Percentiles rank a stretch among this genome's conserved stretches.
Evolutionary conservation across 371 early-diverging fungal species (phyloP).

Genomic region (Thermomucor indicae-seudaticae): DNA sequence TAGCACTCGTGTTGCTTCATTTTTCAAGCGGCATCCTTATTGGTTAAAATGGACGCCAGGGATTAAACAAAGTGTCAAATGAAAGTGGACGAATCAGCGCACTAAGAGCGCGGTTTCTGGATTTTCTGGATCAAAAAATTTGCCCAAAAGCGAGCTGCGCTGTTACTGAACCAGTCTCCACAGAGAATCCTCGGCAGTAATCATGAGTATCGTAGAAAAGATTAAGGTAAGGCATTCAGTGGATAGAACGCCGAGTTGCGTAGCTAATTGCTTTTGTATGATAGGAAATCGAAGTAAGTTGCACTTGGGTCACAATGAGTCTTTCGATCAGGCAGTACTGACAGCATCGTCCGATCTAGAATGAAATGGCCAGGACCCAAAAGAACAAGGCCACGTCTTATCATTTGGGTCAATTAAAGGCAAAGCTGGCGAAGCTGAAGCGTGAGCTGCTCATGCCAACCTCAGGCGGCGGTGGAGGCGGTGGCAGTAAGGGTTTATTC

Average conservation of each 20-base stretch:
- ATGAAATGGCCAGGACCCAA: conserved; percentile 72
- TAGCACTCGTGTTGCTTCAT: too few relatives aligned
- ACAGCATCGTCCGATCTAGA: conserved; percentile 17
- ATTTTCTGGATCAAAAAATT: too few relatives aligned
- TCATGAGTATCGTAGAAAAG: conserved; percentile 16
- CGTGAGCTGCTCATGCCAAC: conserved; percentile 92
- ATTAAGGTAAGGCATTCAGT: conserved; percentile 9
- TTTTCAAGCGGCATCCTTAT: too few relatives aligned
- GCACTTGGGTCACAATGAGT: conserved; percentile 36
- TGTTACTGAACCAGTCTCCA: too few relatives aligned
- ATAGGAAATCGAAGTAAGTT: conserved; percentile 66
- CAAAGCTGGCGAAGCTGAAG: conserved; percentile 95
- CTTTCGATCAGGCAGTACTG: neutral
- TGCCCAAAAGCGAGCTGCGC: too few relatives aligned
- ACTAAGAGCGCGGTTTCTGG: too few relatives aligned
- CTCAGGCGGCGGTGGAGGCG: conserved; percentile 77
- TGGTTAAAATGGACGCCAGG: too few relatives aligned
- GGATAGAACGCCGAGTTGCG: neutral
- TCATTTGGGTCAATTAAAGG: conserved; percentile 98
- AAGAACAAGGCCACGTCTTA: conserved; percentile 93
- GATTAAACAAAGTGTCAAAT: too few relatives aligned
- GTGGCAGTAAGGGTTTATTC: conserved; percentile 26
- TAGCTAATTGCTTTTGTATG: neutral
- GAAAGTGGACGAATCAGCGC: too few relatives aligned
- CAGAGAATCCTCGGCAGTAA: too few relatives aligned